A percentile compares a stretch with the other conserved stretches of the same genome.
These are phyloP conservation scores for Flaveria linearis DNA, from an alignment of 129 eudicot species.

Conservation along the genomic window DNA sequence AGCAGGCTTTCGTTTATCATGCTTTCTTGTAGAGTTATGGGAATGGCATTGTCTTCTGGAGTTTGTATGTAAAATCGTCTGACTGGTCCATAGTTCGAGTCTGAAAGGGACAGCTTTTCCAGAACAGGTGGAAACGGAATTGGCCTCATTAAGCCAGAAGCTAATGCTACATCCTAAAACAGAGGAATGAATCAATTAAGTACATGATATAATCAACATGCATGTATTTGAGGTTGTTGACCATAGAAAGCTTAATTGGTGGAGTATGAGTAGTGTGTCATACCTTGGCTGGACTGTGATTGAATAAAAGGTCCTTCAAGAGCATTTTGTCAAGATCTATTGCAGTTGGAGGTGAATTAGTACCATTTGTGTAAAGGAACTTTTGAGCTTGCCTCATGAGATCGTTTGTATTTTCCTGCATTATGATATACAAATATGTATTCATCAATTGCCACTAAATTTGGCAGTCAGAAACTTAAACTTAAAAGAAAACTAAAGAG, in stretches of 20 bases:
- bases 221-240: not conserved
- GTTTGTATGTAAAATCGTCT: slow-evolving; percentile 85
- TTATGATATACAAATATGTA: too few relatives aligned
- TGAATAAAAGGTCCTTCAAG: slow-evolving; percentile 78
- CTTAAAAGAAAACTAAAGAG: too few relatives aligned
- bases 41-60: slow-evolving; percentile 83
- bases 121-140: slow-evolving; percentile 87
- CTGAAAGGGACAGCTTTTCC: slow-evolving; percentile 80
- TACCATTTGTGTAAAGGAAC: too few relatives aligned
- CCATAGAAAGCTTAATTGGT: not conserved
- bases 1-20: slow-evolving; percentile 74
- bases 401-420: too few relatives aligned
- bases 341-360: slow-evolving; percentile 98
- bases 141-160: slow-evolving; percentile 92
- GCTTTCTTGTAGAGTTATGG: slow-evolving; percentile 55
- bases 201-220: not conserved
- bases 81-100: slow-evolving; percentile 68
- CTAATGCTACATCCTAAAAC: slow-evolving; percentile 85
- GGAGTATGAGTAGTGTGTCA: not conserved
- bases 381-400: too few relatives aligned
- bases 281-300: slow-evolving; percentile 97
- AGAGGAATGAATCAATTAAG: not conserved
- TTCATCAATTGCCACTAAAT: too few relatives aligned
- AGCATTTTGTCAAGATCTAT: slow-evolving; percentile 83
- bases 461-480: too few relatives aligned